These are phyloP conservation scores for Ceratocystis diversiconidia DNA, from an alignment of 2,329 filamentous ascomycete species.

Conservation along the genomic window DNA sequence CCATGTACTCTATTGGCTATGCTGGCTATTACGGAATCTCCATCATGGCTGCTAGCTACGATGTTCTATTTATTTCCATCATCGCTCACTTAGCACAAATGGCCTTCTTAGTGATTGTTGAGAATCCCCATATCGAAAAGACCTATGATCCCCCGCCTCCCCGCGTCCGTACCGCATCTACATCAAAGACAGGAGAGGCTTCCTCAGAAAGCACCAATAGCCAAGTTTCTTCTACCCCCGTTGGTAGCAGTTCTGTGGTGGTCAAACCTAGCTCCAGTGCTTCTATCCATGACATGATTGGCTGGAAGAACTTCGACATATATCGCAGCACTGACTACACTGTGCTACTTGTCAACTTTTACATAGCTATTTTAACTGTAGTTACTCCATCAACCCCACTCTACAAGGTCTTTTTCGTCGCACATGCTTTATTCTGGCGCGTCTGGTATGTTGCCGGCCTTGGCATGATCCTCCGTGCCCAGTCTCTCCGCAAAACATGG, in stretches of 20 bases:
- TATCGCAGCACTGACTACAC: constrained; percentile 77
- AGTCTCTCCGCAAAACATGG: constrained; percentile 87
- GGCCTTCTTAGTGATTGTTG: constrained; percentile 76
- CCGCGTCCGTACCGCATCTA: constrained; percentile 38
- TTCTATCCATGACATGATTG: constrained; percentile 70
- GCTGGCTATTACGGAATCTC: constrained; percentile 97
- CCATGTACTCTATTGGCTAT: constrained; percentile 98
- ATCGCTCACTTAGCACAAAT: constrained; percentile 89
- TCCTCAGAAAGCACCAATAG: constrained; percentile 16
- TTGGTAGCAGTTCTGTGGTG: constrained; percentile 22
- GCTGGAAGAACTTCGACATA: constrained; percentile 70
- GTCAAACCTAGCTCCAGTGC: constrained; percentile 35
- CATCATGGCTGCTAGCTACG: constrained; percentile 95
- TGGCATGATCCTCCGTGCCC: constrained; percentile 67
- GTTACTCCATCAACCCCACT: constrained; percentile 62
- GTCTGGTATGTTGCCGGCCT: constrained; percentile 86
- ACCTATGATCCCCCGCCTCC: constrained; percentile 86
- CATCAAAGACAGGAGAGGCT: constrained; percentile 19
- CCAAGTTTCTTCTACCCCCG: constrained; percentile 20
- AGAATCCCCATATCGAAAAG: constrained; percentile 96
- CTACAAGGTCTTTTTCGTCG: constrained; percentile 66
- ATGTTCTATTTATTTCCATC: constrained; percentile 93
- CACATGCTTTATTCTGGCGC: constrained; percentile 70
- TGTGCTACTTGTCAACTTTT: constrained; percentile 59
- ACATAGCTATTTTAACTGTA: constrained; percentile 58